A percentile compares a stretch with the other conserved stretches of the same genome.
phyloP scores from a whole-genome alignment of 192 early-diverging fungal genomes.

The Podila verticillata region DNA sequence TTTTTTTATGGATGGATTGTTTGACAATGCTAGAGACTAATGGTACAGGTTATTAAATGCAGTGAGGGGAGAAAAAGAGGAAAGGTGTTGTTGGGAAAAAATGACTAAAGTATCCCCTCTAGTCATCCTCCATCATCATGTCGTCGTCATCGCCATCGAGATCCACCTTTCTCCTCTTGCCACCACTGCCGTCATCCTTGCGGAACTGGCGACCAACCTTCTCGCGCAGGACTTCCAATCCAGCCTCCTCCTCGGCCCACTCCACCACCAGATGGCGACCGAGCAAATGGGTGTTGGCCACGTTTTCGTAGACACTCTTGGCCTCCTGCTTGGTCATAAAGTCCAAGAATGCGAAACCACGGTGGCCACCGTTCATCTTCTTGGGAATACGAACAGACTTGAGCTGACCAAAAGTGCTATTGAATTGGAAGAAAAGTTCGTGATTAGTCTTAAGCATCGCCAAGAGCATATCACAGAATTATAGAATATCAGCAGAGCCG shows the following conservation, averaged over 20 bases:
- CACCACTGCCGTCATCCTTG: conserved; percentile 63
- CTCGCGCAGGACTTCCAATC: conserved; percentile 78
- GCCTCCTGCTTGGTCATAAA: conserved; percentile 97
- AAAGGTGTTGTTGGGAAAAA: no score
- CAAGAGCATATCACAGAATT: no score
- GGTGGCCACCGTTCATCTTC: conserved; percentile 92
- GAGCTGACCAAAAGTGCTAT: conserved; percentile 89
- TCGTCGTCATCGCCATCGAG: conserved; percentile 47
- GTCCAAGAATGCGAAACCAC: conserved; percentile 98
- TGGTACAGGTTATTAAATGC: background rate
- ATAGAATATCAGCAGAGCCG: background rate
- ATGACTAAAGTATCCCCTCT: background rate
- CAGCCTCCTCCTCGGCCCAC: conserved; percentile 90
- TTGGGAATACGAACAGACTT: conserved; percentile 95
- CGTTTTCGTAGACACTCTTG: conserved; percentile 84
- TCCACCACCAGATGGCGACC: conserved; percentile 96
- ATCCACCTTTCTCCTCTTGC: conserved; percentile 47
- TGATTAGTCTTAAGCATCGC: no score
- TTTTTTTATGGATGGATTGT: no score
- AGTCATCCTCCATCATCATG: conserved; percentile 50
- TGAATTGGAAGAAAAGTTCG: background rate
- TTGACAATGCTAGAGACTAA: no score
- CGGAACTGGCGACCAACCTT: conserved; percentile 87
- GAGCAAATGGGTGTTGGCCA: conserved; percentile 94
- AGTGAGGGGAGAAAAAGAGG: background rate